These are phyloP conservation scores for Hura crepitans DNA, from an alignment of 441 rosid genomes.

Conservation along the genomic window DNA sequence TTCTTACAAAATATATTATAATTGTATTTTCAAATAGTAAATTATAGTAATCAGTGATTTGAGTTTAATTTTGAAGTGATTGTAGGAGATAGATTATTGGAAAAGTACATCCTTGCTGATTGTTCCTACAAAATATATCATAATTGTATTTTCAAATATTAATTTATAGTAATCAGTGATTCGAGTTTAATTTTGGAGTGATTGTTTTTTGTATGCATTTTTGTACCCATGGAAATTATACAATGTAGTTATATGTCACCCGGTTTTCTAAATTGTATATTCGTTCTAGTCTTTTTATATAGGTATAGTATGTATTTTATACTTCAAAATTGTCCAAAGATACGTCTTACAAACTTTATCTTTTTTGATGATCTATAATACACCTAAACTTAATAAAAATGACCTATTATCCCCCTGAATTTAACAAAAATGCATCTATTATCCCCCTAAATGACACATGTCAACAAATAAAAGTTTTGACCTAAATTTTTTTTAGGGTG, in stretches of 20 bases:
- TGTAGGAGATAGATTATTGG: neutral
- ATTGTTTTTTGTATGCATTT: neutral
- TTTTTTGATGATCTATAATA: no score
- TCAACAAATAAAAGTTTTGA: no score
- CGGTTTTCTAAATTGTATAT: neutral
- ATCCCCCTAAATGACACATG: no score
- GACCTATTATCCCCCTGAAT: no score
- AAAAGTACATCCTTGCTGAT: constrained; percentile 2
- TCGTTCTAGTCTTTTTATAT: neutral
- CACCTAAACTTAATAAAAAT: no score
- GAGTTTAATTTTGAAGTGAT: neutral
- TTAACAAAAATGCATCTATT: no score
- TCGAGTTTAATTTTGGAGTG: neutral
- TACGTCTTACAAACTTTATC: no score
- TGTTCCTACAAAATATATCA: neutral
- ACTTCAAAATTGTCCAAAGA: no score
- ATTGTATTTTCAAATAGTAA: neutral
- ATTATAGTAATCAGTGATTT: neutral
- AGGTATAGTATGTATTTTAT: no score
- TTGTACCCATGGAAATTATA: neutral
- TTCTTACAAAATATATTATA: neutral
- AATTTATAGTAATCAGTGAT: neutral
- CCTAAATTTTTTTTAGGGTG: no score
- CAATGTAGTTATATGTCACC: neutral
- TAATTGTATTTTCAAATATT: neutral